Conservation (phyloP, 2,329 filamentous ascomycete species). For the Pseudogymnoascus sp. region DNA sequence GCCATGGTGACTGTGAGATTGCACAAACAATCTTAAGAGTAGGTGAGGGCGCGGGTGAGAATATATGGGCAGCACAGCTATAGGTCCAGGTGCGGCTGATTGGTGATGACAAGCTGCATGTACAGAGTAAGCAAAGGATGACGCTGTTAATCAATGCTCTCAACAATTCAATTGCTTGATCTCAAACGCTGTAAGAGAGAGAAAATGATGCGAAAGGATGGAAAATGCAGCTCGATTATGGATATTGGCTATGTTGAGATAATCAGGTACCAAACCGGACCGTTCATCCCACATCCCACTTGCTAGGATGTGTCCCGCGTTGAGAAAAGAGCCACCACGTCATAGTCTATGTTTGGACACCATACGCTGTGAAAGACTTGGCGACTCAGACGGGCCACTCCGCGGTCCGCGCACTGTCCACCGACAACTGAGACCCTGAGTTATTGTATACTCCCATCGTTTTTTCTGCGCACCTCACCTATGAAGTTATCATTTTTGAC, state of each 20-base stretch:
- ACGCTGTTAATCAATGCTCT: neutral
- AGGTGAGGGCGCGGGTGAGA: neutral
- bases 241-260: constrained; percentile 5
- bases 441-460: neutral
- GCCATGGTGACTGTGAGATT: constrained; percentile 36
- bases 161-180: neutral
- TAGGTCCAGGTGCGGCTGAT: neutral
- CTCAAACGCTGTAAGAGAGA: neutral
- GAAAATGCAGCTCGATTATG: neutral
- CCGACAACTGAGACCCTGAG: neutral
- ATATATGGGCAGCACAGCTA: neutral
- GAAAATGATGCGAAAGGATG: neutral
- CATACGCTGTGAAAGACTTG: neutral
- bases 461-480: neutral
- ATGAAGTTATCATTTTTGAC: neutral
- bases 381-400: neutral
- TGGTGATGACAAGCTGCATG: constrained; percentile 1
- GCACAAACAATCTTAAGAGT: neutral
- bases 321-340: neutral
- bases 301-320: neutral
- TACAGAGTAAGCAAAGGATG: neutral
- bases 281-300: constrained; percentile 1
- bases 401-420: neutral
- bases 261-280: neutral
- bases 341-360: constrained; percentile 4